Evolutionary conservation across 75 land plant genomes (phyloP).

Genomic region (Sequoiadendron giganteum): DNA sequence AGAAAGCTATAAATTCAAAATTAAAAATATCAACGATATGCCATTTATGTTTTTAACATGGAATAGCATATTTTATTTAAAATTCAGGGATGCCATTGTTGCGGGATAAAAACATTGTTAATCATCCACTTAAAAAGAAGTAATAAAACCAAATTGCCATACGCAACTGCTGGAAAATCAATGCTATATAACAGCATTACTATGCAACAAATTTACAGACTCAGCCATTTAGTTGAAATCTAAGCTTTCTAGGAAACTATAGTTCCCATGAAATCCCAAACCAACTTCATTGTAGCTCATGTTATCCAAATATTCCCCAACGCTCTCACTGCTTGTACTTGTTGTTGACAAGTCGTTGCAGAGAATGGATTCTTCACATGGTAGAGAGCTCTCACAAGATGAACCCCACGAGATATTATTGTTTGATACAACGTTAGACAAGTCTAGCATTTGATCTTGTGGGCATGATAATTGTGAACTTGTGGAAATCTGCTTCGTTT

Average conservation of each 20-base stretch:
- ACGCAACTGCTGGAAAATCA: too few species aligned
- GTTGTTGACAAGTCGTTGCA: background rate
- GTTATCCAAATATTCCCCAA: background rate
- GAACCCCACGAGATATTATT: background rate
- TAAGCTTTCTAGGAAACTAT: background rate
- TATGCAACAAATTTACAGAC: background rate
- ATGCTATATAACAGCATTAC: background rate
- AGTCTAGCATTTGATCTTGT: background rate
- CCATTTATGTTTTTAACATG: too few species aligned
- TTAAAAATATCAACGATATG: too few species aligned
- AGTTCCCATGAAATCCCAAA: background rate
- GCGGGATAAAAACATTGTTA: too few species aligned
- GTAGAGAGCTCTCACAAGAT: background rate
- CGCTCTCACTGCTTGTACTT: background rate
- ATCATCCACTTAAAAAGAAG: too few species aligned
- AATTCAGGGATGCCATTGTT: too few species aligned
- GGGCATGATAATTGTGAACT: background rate
- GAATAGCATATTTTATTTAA: too few species aligned
- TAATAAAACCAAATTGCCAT: too few species aligned
- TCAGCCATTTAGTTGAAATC: background rate
- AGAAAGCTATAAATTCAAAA: too few species aligned
- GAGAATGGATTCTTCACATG: background rate
- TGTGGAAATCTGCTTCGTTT: background rate
- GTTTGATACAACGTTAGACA: background rate
- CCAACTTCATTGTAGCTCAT: background rate